Conservation (phyloP, 768 basidiomycete genomes). For the Erythrobasidium yunnanense region DNA sequence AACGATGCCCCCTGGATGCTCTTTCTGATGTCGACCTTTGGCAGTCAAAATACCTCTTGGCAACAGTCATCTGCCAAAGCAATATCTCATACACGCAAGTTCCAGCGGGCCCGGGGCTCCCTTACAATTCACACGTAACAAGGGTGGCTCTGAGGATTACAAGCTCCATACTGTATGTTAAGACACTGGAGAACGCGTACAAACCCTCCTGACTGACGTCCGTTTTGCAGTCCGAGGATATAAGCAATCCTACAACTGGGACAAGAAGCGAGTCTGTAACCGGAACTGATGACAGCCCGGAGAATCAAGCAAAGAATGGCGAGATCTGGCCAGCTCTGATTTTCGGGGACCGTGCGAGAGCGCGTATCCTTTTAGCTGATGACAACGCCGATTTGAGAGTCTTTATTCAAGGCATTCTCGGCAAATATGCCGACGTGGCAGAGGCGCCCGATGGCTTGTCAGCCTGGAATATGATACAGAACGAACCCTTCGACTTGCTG, state of each 20-base stretch:
- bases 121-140: neutral
- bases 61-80: constrained; percentile 12
- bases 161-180: neutral
- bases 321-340: constrained; percentile 26
- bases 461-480: constrained; percentile 16
- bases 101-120: neutral
- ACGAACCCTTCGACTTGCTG: constrained; percentile 12
- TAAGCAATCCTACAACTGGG: neutral
- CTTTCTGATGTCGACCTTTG: neutral
- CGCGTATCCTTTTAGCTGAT: constrained; percentile 24
- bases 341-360: constrained; percentile 26
- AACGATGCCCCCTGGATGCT: neutral
- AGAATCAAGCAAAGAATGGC: neutral
- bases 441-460: constrained; percentile 11
- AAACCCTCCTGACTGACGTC: neutral
- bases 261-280: neutral
- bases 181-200: too few species aligned
- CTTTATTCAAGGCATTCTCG: constrained; percentile 25
- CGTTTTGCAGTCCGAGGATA: neutral
- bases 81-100: constrained; percentile 18
- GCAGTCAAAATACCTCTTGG: constrained; percentile 25
- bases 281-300: neutral
- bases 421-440: constrained; percentile 19
- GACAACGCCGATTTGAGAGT: constrained; percentile 28
- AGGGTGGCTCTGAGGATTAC: constrained; percentile 10